Evolutionary conservation across 345 rosid genomes (phyloP).

Genomic region (Brassica cretica): DNA sequence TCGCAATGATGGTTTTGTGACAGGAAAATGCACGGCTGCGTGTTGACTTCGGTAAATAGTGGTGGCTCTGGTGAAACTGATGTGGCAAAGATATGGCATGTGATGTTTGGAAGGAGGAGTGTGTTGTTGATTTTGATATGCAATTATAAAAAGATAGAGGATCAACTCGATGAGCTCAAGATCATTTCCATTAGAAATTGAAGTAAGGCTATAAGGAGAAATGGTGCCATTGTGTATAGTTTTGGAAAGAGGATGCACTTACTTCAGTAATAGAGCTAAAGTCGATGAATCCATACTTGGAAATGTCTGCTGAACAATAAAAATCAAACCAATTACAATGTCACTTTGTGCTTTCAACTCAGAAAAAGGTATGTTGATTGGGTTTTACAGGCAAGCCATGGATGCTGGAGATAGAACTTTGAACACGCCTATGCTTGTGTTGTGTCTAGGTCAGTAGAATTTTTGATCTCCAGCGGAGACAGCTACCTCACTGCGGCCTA

Average conservation of each 20-base stretch:
- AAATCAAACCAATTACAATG: conserved; percentile 10
- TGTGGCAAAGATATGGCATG: conserved; percentile 60
- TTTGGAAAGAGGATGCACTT: conserved; percentile 31
- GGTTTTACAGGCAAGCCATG: conserved; percentile 65
- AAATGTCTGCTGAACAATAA: conserved; percentile 55
- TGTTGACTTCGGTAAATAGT: conserved; percentile 62
- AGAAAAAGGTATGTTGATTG: not conserved
- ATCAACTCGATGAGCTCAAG: conserved; percentile 1
- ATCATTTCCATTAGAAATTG: not conserved
- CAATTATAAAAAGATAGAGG: conserved; percentile 21
- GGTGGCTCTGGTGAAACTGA: conserved; percentile 72
- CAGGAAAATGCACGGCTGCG: conserved; percentile 54
- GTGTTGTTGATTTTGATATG: conserved; percentile 59
- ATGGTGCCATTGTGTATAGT: not conserved
- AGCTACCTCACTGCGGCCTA: conserved; percentile 79
- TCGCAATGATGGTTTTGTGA: conserved; percentile 70
- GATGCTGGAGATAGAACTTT: conserved; percentile 54
- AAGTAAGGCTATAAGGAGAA: not conserved
- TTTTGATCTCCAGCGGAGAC: conserved; percentile 73
- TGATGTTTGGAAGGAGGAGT: conserved; percentile 67
- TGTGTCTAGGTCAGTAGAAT: conserved; percentile 70
- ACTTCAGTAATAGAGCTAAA: conserved; percentile 54
- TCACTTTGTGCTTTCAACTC: conserved; percentile 6
- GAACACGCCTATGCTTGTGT: conserved; percentile 74
- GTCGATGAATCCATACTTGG: conserved; percentile 55